These are phyloP conservation scores for Nicotiana otophora DNA, from an alignment of 257 asterid species.

Conservation along the genomic window DNA sequence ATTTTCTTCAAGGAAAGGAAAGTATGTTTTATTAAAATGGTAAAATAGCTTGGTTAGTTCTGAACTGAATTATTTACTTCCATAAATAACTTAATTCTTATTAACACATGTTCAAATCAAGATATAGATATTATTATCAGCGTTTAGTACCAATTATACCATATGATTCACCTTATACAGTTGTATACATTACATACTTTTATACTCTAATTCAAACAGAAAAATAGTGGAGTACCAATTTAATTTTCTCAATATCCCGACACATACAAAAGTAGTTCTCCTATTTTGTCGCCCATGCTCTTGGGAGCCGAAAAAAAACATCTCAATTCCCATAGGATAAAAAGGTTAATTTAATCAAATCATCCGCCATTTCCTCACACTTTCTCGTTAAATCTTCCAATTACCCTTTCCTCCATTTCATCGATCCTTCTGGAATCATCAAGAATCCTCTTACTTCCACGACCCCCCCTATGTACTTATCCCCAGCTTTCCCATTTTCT, in stretches of 20 bases:
- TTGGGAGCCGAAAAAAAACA: no score
- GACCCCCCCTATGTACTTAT: neutral
- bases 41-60: neutral
- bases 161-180: no score
- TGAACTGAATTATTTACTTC: neutral
- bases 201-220: no score
- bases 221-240: no score
- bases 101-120: no score
- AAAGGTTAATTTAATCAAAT: neutral
- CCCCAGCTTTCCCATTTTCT: neutral
- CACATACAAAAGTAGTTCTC: neutral
- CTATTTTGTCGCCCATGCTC: neutral
- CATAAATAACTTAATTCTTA: no score
- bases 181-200: no score
- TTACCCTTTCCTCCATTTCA: neutral
- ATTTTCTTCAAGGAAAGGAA: no score
- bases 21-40: neutral
- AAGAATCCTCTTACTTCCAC: neutral
- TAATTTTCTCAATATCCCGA: no score
- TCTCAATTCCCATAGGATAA: neutral
- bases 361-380: neutral
- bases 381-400: neutral
- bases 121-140: no score
- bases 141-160: no score
- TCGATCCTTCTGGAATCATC: constrained; percentile 21